phyloP scores from a whole-genome alignment of 2,329 filamentous ascomycete species.

The Coniella vitis region DNA sequence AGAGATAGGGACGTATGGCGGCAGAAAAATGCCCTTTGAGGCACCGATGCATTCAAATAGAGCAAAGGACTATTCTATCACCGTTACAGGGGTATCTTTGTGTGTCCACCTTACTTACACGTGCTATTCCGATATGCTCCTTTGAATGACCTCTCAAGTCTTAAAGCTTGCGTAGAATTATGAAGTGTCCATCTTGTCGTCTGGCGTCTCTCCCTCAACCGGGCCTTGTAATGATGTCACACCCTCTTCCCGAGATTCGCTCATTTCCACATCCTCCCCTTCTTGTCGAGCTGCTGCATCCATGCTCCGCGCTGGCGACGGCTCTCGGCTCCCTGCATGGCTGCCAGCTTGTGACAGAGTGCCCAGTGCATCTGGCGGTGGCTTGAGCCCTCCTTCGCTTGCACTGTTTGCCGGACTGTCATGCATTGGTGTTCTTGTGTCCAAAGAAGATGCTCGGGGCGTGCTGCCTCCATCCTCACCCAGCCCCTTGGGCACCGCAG shows the following conservation, averaged over 20 bases:
- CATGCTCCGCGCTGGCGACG: slow-evolving; percentile 26
- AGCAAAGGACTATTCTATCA: not conserved
- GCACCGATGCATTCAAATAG: too few relatives aligned
- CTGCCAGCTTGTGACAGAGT: slow-evolving; percentile 33
- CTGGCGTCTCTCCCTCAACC: slow-evolving; percentile 41
- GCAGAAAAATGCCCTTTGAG: too few relatives aligned
- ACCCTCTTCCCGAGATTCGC: slow-evolving; percentile 51
- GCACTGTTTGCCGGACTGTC: slow-evolving; percentile 26
- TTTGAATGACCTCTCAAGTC: not conserved
- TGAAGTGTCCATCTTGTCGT: slow-evolving; percentile 63
- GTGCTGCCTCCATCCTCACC: slow-evolving; percentile 21
- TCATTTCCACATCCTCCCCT: slow-evolving; percentile 54
- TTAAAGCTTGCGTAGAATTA: slow-evolving; percentile 12
- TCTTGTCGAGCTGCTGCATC: slow-evolving; percentile 24
- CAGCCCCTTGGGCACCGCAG: slow-evolving; percentile 15
- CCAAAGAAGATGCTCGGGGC: slow-evolving; percentile 22
- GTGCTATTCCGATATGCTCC: not conserved
- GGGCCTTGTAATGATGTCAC: slow-evolving; percentile 38
- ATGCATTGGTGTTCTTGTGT: slow-evolving; percentile 23
- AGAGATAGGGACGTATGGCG: too few relatives aligned
- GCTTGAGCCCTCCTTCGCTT: slow-evolving; percentile 26
- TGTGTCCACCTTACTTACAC: not conserved
- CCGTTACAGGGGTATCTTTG: slow-evolving; percentile 14
- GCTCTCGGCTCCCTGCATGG: slow-evolving; percentile 31
- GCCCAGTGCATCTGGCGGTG: slow-evolving; percentile 23